Evolutionary conservation across 306 rosid species (phyloP).

Genomic region (Herpetospermum pedunculosum): DNA sequence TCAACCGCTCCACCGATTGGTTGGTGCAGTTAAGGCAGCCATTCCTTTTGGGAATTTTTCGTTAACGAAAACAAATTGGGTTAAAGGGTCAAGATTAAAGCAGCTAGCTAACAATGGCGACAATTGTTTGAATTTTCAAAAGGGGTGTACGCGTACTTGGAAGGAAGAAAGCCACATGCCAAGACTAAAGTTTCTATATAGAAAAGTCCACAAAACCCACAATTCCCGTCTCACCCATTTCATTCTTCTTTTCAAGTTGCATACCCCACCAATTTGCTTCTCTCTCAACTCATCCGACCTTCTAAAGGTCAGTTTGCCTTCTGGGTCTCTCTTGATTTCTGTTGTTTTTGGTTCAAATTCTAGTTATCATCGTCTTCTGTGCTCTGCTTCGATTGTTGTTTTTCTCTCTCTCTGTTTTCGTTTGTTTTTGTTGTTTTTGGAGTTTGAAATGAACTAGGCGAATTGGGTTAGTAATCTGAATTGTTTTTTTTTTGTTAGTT

Average conservation of each 20-base stretch:
- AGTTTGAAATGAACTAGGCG: neutral
- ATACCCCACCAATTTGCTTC: neutral
- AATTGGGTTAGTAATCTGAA: neutral
- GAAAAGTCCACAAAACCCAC: neutral
- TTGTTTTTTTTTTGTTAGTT: neutral
- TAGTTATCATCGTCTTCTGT: neutral
- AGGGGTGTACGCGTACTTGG: neutral
- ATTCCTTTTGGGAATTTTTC: neutral
- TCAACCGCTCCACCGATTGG: neutral
- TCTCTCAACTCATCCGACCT: neutral
- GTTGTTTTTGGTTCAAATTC: neutral
- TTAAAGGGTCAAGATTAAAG: neutral
- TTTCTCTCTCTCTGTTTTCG: neutral
- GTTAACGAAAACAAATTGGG: neutral
- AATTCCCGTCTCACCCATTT: neutral
- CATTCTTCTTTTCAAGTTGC: neutral
- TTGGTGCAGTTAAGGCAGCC: neutral
- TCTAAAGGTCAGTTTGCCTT: constrained; percentile 26
- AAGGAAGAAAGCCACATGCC: constrained; percentile 5
- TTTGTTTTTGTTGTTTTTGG: neutral
- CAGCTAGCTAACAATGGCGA: neutral
- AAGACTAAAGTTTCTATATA: neutral
- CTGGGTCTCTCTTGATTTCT: constrained; percentile 12
- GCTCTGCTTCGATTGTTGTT: neutral
- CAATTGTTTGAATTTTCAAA: neutral